Base-by-base conservation (phyloP, 805 yeast genomes). In the Starmerella vaccinii region DNA sequence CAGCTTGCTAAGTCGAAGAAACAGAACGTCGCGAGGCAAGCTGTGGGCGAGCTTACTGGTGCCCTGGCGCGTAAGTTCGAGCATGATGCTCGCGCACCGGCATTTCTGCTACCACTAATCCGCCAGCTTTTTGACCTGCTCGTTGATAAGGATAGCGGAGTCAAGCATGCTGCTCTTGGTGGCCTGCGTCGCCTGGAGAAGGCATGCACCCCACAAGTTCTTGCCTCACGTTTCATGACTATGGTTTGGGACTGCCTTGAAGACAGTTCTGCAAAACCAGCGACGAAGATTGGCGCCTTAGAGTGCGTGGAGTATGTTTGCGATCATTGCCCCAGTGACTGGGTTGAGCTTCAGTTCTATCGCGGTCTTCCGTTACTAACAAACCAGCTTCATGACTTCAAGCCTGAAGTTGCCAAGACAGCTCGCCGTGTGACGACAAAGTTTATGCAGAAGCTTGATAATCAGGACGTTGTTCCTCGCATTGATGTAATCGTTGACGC, bases 321-420 rank as follows among this genome's bases (percentile, higher is more conserved):
- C 53, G 86, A 78, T 55, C 87, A 84, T 46, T 80, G 83, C 39
- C 92, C 96, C 51, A 78, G 82, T 35, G 97, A 92, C 69, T 74
- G 85, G 61, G 72, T 90, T 59, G 96, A 90, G 68, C 66, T 81
- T 63, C 80, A 81, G 59, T 90, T 90, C 67, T 80, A 81, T 54
- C 77, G 76, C 50, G 76, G 86, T 4, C 78, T 90, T 30, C 97
- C 98, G 34, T 76, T 84, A 9, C 74, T 90, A 61, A 86, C 95
- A 30, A 95, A 86, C 68, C 76, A 82, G 70, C 78, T 95, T 57
- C 90, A 95, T 51, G 98, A 90, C 66, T 87, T 92, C 76, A 90
- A 90, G 72, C 96, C 97, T 2, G 98, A 90, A 69, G 75, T 92
- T 51, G 88, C 96, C 24, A 81, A 83, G 60, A 86, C 79, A 52